Evolutionary conservation across 257 asterid species (phyloP).

Genomic region (Catharanthus roseus): DNA sequence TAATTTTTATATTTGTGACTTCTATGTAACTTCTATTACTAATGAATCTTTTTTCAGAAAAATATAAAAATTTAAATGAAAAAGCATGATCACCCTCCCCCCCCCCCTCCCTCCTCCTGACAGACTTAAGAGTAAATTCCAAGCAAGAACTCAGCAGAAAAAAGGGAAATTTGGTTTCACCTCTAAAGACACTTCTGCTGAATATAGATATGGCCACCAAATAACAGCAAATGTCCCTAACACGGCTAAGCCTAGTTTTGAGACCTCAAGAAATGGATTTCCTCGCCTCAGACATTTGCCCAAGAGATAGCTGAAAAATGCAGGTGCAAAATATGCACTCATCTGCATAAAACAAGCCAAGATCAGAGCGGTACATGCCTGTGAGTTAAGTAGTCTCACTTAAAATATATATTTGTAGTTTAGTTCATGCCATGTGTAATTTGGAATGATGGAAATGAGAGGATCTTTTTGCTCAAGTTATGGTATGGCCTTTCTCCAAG

Average conservation of each 20-base stretch:
- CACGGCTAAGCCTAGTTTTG: constrained; percentile 73
- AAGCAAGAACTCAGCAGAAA: constrained; percentile 8
- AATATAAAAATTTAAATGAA: neutral
- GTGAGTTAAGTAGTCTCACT: too few relatives aligned
- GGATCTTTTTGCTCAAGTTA: neutral
- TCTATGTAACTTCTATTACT: neutral
- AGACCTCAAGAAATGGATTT: constrained; percentile 53
- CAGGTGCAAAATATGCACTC: constrained; percentile 96
- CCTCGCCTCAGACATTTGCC: constrained; percentile 76
- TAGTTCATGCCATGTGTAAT: neutral
- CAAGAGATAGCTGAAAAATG: constrained; percentile 78
- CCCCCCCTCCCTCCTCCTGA: neutral
- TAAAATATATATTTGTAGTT: neutral
- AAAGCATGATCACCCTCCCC: neutral
- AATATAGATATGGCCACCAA: constrained; percentile 89
- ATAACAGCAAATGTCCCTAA: constrained; percentile 76
- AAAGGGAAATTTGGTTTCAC: constrained; percentile 29
- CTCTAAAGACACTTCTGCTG: constrained; percentile 65
- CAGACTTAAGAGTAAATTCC: neutral
- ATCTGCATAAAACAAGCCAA: constrained; percentile 42
- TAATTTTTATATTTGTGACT: neutral
- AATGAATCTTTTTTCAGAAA: neutral
- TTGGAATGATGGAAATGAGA: neutral
- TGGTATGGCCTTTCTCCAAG: neutral
- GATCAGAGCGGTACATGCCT: neutral